Base-by-base conservation (phyloP, 257 asterid genomes). In the Ligustrum vulgare region DNA sequence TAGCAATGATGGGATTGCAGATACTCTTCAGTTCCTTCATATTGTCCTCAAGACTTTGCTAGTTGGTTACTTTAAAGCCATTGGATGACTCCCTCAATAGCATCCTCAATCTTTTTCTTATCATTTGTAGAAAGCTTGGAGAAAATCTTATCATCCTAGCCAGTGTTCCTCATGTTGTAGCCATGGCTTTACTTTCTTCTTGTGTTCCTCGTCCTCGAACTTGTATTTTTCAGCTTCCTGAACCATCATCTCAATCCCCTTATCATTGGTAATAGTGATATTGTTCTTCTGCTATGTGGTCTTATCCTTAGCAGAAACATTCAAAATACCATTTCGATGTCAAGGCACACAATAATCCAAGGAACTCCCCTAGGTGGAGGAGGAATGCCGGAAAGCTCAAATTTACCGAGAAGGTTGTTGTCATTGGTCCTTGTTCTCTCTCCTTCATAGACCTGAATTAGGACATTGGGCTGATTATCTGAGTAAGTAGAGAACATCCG, bases 41-140 rank as follows among this genome's bases (percentile, higher is more conserved):
- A 72, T 81, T 81, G 79, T 81, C 85, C 72, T 81, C 82, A 10
- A 81, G 85, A 72, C 80, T 81, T 82, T 0, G 85, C 85, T n/a
- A 81, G 79, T 80, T 81, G 85, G 73, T 81, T 81, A 4, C 73
- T 77, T 43, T 81, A 82, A 2, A 81, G 72, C 85, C 85, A 81
- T 39, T 81, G 82, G 32, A 81, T 81, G 43, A 80, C 71, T 22
- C 69, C 49, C 63, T 81, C 85, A 23, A 81, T 70, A 1, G 85
- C 78, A 2, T 77, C 85, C 67, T 81, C 82, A 10, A 81, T 81
- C 77, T 81, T 81, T 60, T 77, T 81, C 80, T 78, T 81, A 39
- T 81, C 85, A 9, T 47, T 77, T 7, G 74, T 71, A 4, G 82
- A 70, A 3, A 78, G 68, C 73, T 78, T 78, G 20, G 81, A 72